Evolutionary conservation across 768 basidiomycete species (phyloP), one percentile per base, ranked within the genome.

Genomic region (Mrakia gelida): DNA sequence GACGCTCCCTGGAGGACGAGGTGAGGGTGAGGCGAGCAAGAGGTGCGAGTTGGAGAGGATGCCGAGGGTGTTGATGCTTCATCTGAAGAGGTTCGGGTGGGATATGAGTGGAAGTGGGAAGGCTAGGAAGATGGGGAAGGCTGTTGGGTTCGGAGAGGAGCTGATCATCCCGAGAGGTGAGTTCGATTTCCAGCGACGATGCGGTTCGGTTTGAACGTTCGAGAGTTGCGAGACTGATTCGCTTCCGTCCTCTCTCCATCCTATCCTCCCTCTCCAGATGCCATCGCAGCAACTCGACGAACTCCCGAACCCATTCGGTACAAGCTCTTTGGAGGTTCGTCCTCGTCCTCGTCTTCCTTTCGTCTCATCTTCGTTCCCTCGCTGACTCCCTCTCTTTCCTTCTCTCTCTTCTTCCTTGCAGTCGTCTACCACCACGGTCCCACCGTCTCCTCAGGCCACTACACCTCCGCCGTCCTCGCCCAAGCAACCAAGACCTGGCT

Each of bases 381-480:
- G n/a, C 45, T 26, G 41, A 41, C 52, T 15, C 28, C n/a, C 67
- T 41, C 56, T 41, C 49, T 68, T 43, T 4, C n/a, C 54, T n/a
- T 73, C 59, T 4, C 34, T 9, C 18, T n/a, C 28, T 56, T 38
- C 34, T 32, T 41, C 23, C 54, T 26, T 7, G 3, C 79, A 92
- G 96, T 90, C 13, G 85, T 98, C 18, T 98, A 98, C 84, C 96
- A 99, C 83, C 95, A 99, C 81, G 96, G 96, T 2, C 86, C 87
- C 41, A 92, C 92, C 10, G 94, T 96, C 0, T 91, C 91, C 0
- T 94, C 95, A 3, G 96, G 96, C 0, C 96, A 98, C 84, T 98
- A 98, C 85, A 98, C 95, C 3, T 89, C 96, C 68, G 92, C 94
- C 81, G 92, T 95, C 15, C 86, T 95, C 2, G 91, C 93, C 45